Percentiles rank a stretch among this genome's conserved stretches.
phyloP scores from a whole-genome alignment of 2,329 filamentous ascomycete genomes.

The Diaporthe eres region DNA sequence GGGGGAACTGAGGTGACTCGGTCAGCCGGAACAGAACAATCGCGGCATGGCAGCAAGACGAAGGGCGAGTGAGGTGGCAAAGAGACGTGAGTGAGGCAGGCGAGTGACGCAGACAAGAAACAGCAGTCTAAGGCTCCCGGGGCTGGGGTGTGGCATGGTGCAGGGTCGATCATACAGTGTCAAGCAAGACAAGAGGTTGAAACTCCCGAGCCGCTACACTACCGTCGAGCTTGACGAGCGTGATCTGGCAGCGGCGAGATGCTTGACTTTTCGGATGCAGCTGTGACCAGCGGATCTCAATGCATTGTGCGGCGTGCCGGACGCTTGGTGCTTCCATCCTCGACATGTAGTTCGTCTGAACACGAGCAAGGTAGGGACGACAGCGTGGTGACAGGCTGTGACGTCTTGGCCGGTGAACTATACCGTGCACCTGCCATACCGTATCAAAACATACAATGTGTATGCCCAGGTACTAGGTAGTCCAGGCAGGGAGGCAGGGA shows the following conservation, averaged over 20 bases:
- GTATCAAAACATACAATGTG: slow-evolving; percentile 10
- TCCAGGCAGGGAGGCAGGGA: background rate
- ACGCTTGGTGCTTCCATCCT: slow-evolving; percentile 7
- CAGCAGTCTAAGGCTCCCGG: background rate
- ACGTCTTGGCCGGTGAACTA: slow-evolving; percentile 10
- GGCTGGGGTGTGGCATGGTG: slow-evolving; percentile 38
- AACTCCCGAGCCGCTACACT: slow-evolving; percentile 30
- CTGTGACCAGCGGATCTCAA: slow-evolving; percentile 14
- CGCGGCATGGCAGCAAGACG: slow-evolving; percentile 34
- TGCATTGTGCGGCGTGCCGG: slow-evolving; percentile 5
- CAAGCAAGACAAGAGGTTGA: slow-evolving; percentile 33
- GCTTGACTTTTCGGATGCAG: slow-evolving; percentile 16
- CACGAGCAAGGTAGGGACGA: slow-evolving; percentile 4
- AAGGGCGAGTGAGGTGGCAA: slow-evolving; percentile 36
- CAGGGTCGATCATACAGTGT: slow-evolving; percentile 40
- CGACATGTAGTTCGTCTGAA: slow-evolving; percentile 23
- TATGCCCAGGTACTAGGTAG: background rate
- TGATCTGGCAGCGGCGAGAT: slow-evolving; percentile 17
- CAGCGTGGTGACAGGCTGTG: slow-evolving; percentile 12
- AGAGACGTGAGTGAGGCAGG: slow-evolving; percentile 37
- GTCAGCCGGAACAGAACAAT: slow-evolving; percentile 34
- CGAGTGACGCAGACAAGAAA: slow-evolving; percentile 34
- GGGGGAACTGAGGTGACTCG: slow-evolving; percentile 29
- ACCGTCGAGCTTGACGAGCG: slow-evolving; percentile 4
- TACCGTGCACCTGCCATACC: slow-evolving; percentile 2